Evolutionary conservation across 1,284 basidiomycete species (phyloP).

Genomic region (Pseudozyma thailandica): DNA sequence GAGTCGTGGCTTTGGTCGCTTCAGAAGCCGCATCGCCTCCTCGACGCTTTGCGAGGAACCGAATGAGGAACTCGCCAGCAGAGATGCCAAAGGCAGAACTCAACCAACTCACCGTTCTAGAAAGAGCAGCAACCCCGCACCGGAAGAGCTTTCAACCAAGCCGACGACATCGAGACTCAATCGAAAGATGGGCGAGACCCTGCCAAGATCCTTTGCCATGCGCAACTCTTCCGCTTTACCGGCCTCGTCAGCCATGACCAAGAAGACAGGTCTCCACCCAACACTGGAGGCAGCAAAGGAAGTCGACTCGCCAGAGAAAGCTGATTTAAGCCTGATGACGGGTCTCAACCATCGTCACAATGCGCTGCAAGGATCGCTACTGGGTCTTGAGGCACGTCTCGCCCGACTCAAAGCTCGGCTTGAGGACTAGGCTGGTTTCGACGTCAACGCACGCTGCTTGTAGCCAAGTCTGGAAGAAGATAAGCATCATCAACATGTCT

Average conservation of each 20-base stretch:
- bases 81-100: not conserved
- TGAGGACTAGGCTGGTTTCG: slow-evolving; percentile 12
- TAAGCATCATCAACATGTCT: not conserved
- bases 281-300: slow-evolving; percentile 4
- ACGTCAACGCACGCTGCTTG: not conserved
- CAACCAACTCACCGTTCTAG: not conserved
- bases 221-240: slow-evolving; percentile 7
- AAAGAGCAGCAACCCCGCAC: not conserved
- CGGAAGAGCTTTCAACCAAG: slow-evolving; percentile 10
- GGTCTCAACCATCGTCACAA: slow-evolving; percentile 37
- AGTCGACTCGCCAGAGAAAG: slow-evolving; percentile 19
- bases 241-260: not conserved
- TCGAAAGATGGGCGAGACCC: slow-evolving; percentile 22
- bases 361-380: slow-evolving; percentile 41
- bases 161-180: slow-evolving; percentile 3
- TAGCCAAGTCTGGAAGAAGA: not conserved
- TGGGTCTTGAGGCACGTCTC: slow-evolving; percentile 37
- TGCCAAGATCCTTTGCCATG: slow-evolving; percentile 23
- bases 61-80: slow-evolving; percentile 6
- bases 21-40: slow-evolving; percentile 31
- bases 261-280: not conserved
- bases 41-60: slow-evolving; percentile 32
- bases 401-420: slow-evolving; percentile 42
- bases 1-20: slow-evolving; percentile 26
- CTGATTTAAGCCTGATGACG: slow-evolving; percentile 46